Conservation (phyloP, 108 stramenopile species). For the Cyclotella atomus region DNA sequence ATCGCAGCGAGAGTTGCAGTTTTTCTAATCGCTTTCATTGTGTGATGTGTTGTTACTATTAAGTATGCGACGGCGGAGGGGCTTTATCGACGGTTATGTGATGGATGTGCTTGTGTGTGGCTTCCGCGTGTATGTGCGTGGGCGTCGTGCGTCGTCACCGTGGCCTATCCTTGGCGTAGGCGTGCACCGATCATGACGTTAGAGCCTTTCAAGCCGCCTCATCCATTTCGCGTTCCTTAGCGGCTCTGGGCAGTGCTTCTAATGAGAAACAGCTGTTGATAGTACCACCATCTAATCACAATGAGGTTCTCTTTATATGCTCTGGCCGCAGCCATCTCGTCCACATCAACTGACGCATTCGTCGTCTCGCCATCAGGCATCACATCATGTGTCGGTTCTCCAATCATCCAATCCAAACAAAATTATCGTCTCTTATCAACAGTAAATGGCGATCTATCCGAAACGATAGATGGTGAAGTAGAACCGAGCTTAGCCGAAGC, state of each 20-base stretch:
- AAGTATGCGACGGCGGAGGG: too few relatives aligned
- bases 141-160: not conserved
- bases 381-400: not conserved
- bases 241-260: not conserved
- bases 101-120: not conserved
- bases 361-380: not conserved
- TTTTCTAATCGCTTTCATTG: not conserved
- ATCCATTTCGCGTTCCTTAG: not conserved
- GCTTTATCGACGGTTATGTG: not conserved
- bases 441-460: constrained; percentile 9
- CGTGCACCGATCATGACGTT: not conserved
- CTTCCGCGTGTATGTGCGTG: not conserved
- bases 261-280: not conserved
- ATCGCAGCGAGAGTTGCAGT: not conserved
- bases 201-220: not conserved
- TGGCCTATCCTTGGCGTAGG: not conserved
- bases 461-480: not conserved
- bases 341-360: constrained; percentile 7
- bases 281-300: not conserved
- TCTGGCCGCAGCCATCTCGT: not conserved
- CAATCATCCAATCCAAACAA: not conserved
- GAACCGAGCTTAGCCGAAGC: not conserved
- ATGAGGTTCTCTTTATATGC: constrained; percentile 1
- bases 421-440: constrained; percentile 2
- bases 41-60: too few relatives aligned